Conservation (phyloP, 2,329 filamentous ascomycete genomes). For the Phialophora tarda region DNA sequence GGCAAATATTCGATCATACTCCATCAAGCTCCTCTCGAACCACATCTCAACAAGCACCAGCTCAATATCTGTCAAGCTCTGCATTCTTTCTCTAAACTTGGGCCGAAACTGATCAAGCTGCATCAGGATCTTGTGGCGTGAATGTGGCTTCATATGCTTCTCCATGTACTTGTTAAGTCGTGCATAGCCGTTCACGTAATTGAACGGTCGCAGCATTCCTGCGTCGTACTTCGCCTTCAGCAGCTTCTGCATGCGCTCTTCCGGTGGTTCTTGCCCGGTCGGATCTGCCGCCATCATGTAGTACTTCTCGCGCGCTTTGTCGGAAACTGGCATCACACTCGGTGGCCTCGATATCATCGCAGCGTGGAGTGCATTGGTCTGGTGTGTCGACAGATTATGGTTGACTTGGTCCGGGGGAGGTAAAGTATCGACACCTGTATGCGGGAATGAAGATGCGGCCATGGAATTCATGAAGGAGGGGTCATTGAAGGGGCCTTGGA, state of each 20-base stretch:
- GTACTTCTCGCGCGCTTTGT: conserved; percentile 78
- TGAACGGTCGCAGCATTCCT: conserved; percentile 92
- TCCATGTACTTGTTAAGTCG: conserved; percentile 91
- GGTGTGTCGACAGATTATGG: conserved; percentile 48
- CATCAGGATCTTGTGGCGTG: conserved; percentile 87
- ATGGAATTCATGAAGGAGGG: conserved; percentile 58
- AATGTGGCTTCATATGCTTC: conserved; percentile 77
- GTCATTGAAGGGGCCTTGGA: conserved; percentile 66
- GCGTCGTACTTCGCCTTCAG: conserved; percentile 96
- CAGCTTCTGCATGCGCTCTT: conserved; percentile 93
- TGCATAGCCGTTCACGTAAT: conserved; percentile 96
- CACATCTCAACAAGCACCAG: conserved; percentile 97
- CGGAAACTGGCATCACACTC: conserved; percentile 64
- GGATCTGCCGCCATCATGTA: conserved; percentile 97
- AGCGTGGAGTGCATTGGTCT: conserved; percentile 45
- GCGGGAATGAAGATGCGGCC: conserved; percentile 42
- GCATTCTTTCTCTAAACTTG: conserved; percentile 94
- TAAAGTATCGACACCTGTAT: conserved; percentile 42
- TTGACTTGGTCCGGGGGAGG: conserved; percentile 47
- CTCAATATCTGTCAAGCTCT: conserved; percentile 89
- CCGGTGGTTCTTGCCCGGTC: conserved; percentile 81
- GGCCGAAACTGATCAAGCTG: conserved; percentile 92
- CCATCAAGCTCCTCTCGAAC: conserved; percentile 96
- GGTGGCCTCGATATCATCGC: conserved; percentile 66
- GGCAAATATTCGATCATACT: conserved; percentile 97